These are phyloP conservation scores for Lipomyces spencermartinsiae DNA, from an alignment of 805 yeast genomes.

Conservation along the genomic window DNA sequence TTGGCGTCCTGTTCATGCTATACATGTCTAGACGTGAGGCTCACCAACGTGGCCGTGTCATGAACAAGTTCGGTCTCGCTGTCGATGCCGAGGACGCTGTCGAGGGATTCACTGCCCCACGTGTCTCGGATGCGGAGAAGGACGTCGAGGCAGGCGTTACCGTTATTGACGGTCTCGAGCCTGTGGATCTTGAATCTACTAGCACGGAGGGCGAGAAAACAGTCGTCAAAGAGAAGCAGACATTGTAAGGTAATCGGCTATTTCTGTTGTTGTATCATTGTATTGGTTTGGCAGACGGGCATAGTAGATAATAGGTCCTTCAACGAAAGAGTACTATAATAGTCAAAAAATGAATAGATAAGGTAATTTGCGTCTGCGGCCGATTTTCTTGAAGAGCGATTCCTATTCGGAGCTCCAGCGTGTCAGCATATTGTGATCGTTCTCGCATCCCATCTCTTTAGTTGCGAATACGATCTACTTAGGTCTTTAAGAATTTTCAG, in stretches of 20 bases:
- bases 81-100: constrained; percentile 25
- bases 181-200: neutral
- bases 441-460: too few species aligned
- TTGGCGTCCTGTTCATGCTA: constrained; percentile 28
- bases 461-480: too few species aligned
- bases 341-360: too few species aligned
- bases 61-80: constrained; percentile 27
- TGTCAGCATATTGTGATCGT: too few species aligned
- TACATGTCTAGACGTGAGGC: constrained; percentile 24
- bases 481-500: too few species aligned
- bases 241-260: neutral
- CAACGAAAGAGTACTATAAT: too few species aligned
- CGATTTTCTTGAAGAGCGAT: too few species aligned
- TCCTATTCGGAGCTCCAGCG: too few species aligned
- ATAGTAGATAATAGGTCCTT: too few species aligned
- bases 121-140: neutral
- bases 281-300: neutral
- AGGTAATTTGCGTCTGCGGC: too few species aligned
- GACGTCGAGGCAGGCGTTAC: constrained; percentile 1
- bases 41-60: neutral
- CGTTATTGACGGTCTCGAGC: neutral
- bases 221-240: neutral
- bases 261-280: neutral
- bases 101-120: constrained; percentile 5
- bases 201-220: neutral